Evolutionary conservation across 345 rosid genomes (phyloP).

Genomic region (Balakata baccata): DNA sequence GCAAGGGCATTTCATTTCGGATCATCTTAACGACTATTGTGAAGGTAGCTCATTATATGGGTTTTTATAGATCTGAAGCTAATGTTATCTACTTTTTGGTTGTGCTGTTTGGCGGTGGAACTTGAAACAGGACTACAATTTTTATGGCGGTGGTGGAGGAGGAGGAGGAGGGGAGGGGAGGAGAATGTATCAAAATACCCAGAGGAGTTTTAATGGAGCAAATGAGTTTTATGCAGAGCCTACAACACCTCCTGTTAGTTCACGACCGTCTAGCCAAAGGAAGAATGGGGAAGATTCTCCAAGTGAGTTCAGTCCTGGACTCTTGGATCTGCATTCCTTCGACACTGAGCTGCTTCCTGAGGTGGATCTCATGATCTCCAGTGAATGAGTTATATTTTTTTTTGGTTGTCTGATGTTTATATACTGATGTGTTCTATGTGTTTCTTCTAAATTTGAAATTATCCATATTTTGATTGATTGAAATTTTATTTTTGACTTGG

Average conservation of each 20-base stretch:
- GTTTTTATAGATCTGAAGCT: conserved; percentile 26
- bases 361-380: conserved; percentile 41
- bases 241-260: conserved; percentile 66
- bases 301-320: conserved; percentile 89
- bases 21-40: neutral
- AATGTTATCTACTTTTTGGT: conserved; percentile 12
- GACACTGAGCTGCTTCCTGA: conserved; percentile 95
- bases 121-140: conserved; percentile 66
- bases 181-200: conserved; percentile 56
- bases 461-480: neutral
- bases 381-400: neutral
- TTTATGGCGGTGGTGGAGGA: conserved; percentile 52
- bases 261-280: conserved; percentile 53
- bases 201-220: conserved; percentile 63
- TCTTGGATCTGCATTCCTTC: conserved; percentile 90
- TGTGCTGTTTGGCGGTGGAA: conserved; percentile 7
- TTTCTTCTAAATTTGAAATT: too few relatives aligned
- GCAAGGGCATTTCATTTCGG: neutral
- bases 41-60: neutral
- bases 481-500: neutral
- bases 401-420: neutral
- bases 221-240: conserved; percentile 70
- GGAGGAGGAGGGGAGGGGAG: conserved; percentile 60
- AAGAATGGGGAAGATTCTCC: conserved; percentile 69
- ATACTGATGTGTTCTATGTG: neutral